These are phyloP conservation scores for Telopea speciosissima DNA, from an alignment of 177 flowering plant genomes.

Conservation along the genomic window DNA sequence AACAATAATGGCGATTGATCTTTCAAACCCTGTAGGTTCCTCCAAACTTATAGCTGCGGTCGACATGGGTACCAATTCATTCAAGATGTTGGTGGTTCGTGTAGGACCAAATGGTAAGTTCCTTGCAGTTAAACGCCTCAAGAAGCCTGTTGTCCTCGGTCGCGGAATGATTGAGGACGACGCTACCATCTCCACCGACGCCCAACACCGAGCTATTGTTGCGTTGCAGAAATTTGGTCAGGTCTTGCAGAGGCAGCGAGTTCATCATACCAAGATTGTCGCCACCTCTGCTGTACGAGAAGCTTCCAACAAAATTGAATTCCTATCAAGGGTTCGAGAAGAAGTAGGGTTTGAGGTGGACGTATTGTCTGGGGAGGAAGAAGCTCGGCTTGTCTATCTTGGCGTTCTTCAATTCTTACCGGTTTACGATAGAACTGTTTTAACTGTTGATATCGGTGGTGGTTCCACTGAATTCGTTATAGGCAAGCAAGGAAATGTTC, in stretches of 20 bases:
- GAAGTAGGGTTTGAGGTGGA: constrained; percentile 30
- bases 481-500: constrained; percentile 40
- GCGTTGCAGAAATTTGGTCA: constrained; percentile 39
- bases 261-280: constrained; percentile 31
- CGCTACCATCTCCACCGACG: constrained; percentile 23
- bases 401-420: constrained; percentile 62
- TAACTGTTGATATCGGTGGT: constrained; percentile 73
- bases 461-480: constrained; percentile 73
- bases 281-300: constrained; percentile 70
- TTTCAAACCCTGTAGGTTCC: constrained; percentile 17
- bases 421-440: constrained; percentile 25
- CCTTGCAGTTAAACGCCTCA: constrained; percentile 40
- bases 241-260: constrained; percentile 18
- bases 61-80: constrained; percentile 80
- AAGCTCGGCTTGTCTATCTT: constrained; percentile 50
- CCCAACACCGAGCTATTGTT: constrained; percentile 37
- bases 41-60: constrained; percentile 46
- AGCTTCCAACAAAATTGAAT: constrained; percentile 35
- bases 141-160: constrained; percentile 49
- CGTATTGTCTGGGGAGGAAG: constrained; percentile 57
- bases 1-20: constrained; percentile 6
- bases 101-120: constrained; percentile 47
- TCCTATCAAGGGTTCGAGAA: constrained; percentile 21
- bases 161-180: constrained; percentile 20
- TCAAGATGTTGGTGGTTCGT: constrained; percentile 52